phyloP scores from a whole-genome alignment of 2,329 filamentous ascomycete genomes.

The Fusarium sp. region DNA sequence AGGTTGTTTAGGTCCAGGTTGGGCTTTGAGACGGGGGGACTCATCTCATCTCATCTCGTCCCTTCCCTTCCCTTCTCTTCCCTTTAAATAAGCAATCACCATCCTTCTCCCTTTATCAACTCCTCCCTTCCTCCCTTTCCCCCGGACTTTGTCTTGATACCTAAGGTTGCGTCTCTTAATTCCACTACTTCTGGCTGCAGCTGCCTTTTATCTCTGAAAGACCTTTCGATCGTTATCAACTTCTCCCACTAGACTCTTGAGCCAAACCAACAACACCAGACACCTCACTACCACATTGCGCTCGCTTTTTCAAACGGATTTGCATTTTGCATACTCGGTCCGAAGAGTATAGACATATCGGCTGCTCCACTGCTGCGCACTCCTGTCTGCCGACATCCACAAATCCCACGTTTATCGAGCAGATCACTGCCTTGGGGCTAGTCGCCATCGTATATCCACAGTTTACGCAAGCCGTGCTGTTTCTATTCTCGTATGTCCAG shows the following conservation, averaged over 20 bases:
- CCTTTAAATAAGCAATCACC: constrained; percentile 36
- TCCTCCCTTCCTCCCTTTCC: constrained; percentile 23
- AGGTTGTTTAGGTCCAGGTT: constrained; percentile 20
- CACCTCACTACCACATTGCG: background rate
- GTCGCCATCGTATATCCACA: constrained; percentile 42
- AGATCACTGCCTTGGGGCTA: constrained; percentile 25
- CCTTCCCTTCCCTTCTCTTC: constrained; percentile 30
- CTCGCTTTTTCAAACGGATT: constrained; percentile 1
- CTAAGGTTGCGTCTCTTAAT: background rate
- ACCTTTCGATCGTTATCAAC: constrained; percentile 26
- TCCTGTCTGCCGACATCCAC: constrained; percentile 12
- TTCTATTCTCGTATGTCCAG: constrained; percentile 38
- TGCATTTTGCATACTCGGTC: constrained; percentile 7
- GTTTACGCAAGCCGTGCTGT: constrained; percentile 42
- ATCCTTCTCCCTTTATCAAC: constrained; percentile 30
- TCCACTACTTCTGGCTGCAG: constrained; percentile 2
- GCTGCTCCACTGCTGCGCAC: constrained; percentile 19
- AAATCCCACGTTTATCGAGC: constrained; percentile 23
- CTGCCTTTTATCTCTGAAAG: background rate
- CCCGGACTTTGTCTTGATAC: constrained; percentile 22
- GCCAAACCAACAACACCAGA: background rate
- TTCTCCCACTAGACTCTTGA: background rate
- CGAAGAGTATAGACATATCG: constrained; percentile 8
- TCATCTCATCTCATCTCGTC: constrained; percentile 31
- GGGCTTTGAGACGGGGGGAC: constrained; percentile 31